Percentiles rank a stretch among this genome's conserved stretches.
Conservation (phyloP, 805 yeast species). For the Yarrowia deformans region DNA sequence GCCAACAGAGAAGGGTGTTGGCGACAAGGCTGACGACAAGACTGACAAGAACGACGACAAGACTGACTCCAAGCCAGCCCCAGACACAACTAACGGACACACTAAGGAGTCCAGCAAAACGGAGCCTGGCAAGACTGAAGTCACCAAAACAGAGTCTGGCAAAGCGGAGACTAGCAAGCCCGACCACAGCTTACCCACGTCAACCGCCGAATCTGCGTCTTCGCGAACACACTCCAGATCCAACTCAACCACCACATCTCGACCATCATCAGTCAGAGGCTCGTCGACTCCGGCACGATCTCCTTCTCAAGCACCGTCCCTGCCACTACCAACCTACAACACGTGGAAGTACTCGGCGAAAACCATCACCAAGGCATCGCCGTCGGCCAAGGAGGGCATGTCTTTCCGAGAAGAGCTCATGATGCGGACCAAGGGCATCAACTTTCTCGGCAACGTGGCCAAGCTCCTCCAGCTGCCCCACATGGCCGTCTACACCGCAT, state of each 20-base stretch:
- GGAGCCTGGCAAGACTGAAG: background rate
- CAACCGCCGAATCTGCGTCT: background rate
- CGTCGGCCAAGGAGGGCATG: conserved; percentile 51
- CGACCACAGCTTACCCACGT: background rate
- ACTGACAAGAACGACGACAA: background rate
- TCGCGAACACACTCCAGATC: background rate
- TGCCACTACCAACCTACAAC: conserved; percentile 16
- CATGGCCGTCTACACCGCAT: conserved; percentile 58
- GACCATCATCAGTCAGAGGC: background rate
- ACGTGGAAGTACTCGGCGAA: conserved; percentile 37
- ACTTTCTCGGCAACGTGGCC: conserved; percentile 57
- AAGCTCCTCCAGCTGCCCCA: conserved; percentile 57
- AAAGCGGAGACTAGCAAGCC: background rate
- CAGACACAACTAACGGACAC: no score
- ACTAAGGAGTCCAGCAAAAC: no score
- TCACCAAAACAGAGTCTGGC: background rate
- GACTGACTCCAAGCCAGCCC: background rate
- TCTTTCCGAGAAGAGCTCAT: conserved; percentile 53
- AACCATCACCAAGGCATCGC: conserved; percentile 48
- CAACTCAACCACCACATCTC: background rate
- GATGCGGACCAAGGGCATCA: conserved; percentile 58
- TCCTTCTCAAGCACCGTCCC: background rate
- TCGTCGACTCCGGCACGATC: conserved; percentile 1
- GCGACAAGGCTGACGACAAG: background rate
- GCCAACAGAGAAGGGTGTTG: background rate